phyloP scores from a whole-genome alignment of 306 rosid species.

The Trifolium pratense region DNA sequence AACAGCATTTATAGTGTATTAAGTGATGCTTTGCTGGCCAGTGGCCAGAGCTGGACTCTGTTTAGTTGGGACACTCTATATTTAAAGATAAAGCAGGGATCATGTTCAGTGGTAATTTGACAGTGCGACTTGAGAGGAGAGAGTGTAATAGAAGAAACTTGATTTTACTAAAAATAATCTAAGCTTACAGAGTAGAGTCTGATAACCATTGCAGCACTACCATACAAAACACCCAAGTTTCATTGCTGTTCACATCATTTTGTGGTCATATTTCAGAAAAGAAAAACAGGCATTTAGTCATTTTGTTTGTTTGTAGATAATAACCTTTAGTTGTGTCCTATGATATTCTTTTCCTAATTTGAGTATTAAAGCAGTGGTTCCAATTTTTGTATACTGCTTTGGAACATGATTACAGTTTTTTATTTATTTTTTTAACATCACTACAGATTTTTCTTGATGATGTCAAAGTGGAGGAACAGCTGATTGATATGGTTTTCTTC shows the following conservation, averaged over 20 bases:
- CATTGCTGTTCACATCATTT: conserved; percentile 16
- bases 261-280: conserved; percentile 20
- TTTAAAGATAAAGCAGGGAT: conserved; percentile 28
- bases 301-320: conserved; percentile 15
- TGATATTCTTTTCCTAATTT: conserved; percentile 31
- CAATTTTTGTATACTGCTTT: conserved; percentile 42
- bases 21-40: conserved; percentile 22
- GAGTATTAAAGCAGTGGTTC: conserved; percentile 38
- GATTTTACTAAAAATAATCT: not conserved
- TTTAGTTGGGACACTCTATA: conserved; percentile 17
- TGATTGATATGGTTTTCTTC: conserved; percentile 83
- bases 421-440: conserved; percentile 28
- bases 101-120: conserved; percentile 35
- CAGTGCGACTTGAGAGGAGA: not conserved
- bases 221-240: conserved; percentile 8
- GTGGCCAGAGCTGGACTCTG: conserved; percentile 1
- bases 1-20: conserved; percentile 20
- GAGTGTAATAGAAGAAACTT: not conserved
- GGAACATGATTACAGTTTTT: conserved; percentile 54
- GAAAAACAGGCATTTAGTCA: not conserved
- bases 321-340: conserved; percentile 2
- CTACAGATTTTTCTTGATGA: conserved; percentile 85
- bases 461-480: conserved; percentile 77
- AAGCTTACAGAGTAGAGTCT: conserved; percentile 3
- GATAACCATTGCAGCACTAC: not conserved